Evolutionary conservation across 495 filamentous ascomycete genomes (phyloP), one percentile per base, ranked within the genome.

Genomic region (Penicillium simplicissimum): DNA sequence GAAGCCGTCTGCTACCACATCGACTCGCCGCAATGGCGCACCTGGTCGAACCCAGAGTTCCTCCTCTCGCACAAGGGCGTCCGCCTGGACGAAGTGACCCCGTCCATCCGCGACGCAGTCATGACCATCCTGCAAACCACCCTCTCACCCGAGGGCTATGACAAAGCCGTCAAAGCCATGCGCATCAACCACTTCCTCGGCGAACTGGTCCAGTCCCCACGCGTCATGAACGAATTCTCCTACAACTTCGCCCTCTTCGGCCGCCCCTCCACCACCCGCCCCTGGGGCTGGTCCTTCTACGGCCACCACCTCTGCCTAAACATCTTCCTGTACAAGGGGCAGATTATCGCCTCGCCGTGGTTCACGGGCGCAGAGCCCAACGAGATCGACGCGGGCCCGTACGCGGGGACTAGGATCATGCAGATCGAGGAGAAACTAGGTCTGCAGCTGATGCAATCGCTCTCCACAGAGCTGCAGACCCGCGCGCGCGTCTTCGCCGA

Each of bases 311-410:
- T 92, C 7, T 90, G 87, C 57, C 75, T 92, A 23, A 85, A 85
- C 68, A 76, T 90, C 38, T 88, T 92, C 65, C 74, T 90, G 34
- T 78, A 84, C 60, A 75, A 72, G 36, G 71, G 75, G 7, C 86
- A 89, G 67, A 83, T 89, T 53, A 73, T 91, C 28, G 78, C 88
- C 14, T 81, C 81, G 11, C 90, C 90, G 2, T 88, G 85, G 76
- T 93, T 93, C 74, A 88, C 85, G 1, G 90, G 90, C 52, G 89
- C 90, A 0, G 90, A 93, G 74, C 90, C 90, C 0, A 90, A 92
- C 55, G 64, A 84, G 60, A 88, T 93, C 62, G 90, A 92, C 62
- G 70, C 69, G 8, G 89, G 89, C 0, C 83, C 80, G 14, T 74
- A 84, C 63, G 63, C 71, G 0, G 90, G 89, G 15, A 86, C 85